phyloP scores from a whole-genome alignment of 345 rosid genomes.

The Arabidopsis arenosa region DNA sequence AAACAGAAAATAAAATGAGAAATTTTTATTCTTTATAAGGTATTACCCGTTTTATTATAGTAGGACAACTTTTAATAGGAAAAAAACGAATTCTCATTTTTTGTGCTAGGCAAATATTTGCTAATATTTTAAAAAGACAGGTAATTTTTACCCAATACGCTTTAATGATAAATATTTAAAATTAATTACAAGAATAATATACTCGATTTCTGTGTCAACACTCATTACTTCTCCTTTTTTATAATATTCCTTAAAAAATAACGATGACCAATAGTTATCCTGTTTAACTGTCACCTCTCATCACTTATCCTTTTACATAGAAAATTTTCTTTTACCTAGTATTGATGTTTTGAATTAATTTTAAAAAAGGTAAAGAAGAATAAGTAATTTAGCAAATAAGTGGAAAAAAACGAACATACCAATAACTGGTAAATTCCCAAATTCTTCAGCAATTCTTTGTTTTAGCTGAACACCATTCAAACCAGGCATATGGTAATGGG shows the following conservation, averaged over 20 bases:
- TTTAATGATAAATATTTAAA: neutral
- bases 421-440: slow-evolving; percentile 54
- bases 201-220: neutral
- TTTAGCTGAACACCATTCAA: slow-evolving; percentile 60
- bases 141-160: neutral
- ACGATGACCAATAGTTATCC: slow-evolving; percentile 9
- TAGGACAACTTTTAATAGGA: neutral
- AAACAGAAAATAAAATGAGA: neutral
- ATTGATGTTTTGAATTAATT: neutral
- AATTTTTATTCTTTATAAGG: neutral
- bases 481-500: slow-evolving; percentile 60
- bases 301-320: neutral
- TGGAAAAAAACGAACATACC: slow-evolving; percentile 44
- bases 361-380: neutral
- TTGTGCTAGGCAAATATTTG: neutral
- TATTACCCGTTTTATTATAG: neutral
- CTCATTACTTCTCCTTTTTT: neutral
- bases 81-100: neutral
- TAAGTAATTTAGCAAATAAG: slow-evolving; percentile 8
- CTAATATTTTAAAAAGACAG: neutral
- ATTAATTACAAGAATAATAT: neutral
- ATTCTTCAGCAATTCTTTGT: slow-evolving; percentile 48
- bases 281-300: neutral
- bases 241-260: too few species aligned
- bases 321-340: neutral